Evolutionary conservation across 768 basidiomycete species (phyloP), one percentile per base, ranked within the genome.

Genomic region (Leucogyrophana mollusca): DNA sequence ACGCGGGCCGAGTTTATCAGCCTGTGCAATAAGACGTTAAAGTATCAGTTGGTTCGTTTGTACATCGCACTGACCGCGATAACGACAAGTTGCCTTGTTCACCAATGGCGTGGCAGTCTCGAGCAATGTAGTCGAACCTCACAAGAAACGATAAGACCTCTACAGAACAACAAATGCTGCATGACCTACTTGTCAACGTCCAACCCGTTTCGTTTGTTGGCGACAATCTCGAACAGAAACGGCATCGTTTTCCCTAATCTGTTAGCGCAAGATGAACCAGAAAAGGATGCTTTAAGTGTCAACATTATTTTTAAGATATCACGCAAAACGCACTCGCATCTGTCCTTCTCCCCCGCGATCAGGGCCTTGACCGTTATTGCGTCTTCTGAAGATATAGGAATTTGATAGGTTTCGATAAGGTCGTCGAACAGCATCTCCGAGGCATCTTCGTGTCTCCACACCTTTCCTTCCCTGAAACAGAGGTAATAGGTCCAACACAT

Each of bases 351-450:
- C 0, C 90, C 90, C 3, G 78, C 73, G 51, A 93, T 92, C 39
- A 93, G 76, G 1, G 87, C 90, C 61, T 90, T 88, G 59, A 92
- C 76, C 51, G 90, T 82, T 1, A 54, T 47, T 2, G 70, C 70
- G 34, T 90, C 85, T 9, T 75, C 68, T 8, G 60, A 51, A 0
- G 70, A 50, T 5, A 90, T 68, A 0, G 67, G 56, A 14, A 87
- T 72, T 4, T 73, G 57, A 49, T 87, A 83, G 9, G 79, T 72
- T 34, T 71, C 61, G 21, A 89, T 62, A 47, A 90, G 73, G 17
- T 76, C 77, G 40, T 87, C 83, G 25, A 92, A 79, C 88, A 92
- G 90, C 80, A 86, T 80, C 43, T 86, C 83, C 1, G 87, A 90
- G 2, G 80, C 90, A 21, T 85, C 72, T 60, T 92, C 90, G 52